These are phyloP conservation scores for Lecanoromycetidae sp. DNA, from an alignment of 2,329 filamentous ascomycete species.

Conservation along the genomic window DNA sequence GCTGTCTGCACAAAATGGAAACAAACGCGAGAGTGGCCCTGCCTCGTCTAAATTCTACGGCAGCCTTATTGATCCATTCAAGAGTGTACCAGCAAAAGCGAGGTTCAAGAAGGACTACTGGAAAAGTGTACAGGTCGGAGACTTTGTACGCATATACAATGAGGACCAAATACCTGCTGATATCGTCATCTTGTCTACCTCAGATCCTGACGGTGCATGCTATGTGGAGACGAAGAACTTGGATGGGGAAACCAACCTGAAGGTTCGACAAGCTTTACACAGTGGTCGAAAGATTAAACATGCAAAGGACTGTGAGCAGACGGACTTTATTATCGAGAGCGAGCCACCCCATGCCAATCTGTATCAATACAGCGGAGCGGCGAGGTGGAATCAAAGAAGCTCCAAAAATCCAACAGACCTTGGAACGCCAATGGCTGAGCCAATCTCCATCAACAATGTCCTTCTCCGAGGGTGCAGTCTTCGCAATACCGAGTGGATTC, in stretches of 20 bases:
- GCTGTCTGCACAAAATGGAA: not conserved
- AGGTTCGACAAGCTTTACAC: constrained; percentile 81
- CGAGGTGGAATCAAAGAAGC: constrained; percentile 71
- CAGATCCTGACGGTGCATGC: constrained; percentile 84
- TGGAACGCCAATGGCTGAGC: constrained; percentile 71
- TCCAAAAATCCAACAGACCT: constrained; percentile 49
- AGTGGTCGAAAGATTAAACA: constrained; percentile 74
- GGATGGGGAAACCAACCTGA: constrained; percentile 95
- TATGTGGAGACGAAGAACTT: constrained; percentile 98
- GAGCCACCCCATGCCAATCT: constrained; percentile 86
- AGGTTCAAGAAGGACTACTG: constrained; percentile 86
- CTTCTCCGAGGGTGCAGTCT: constrained; percentile 86
- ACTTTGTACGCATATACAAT: constrained; percentile 93
- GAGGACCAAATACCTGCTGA: constrained; percentile 93
- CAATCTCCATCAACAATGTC: constrained; percentile 89
- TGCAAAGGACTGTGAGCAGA: constrained; percentile 80
- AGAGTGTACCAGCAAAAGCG: constrained; percentile 54
- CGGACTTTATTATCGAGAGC: constrained; percentile 79
- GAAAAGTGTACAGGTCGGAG: constrained; percentile 91
- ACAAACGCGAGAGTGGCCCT: constrained; percentile 2
- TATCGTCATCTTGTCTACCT: constrained; percentile 81
- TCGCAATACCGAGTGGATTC: constrained; percentile 89
- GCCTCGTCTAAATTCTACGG: constrained; percentile 45
- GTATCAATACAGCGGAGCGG: constrained; percentile 84
- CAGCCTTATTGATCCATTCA: constrained; percentile 60